Base-by-base conservation (phyloP, 352 stramenopile genomes). In the Thalassiosira exigua region DNA sequence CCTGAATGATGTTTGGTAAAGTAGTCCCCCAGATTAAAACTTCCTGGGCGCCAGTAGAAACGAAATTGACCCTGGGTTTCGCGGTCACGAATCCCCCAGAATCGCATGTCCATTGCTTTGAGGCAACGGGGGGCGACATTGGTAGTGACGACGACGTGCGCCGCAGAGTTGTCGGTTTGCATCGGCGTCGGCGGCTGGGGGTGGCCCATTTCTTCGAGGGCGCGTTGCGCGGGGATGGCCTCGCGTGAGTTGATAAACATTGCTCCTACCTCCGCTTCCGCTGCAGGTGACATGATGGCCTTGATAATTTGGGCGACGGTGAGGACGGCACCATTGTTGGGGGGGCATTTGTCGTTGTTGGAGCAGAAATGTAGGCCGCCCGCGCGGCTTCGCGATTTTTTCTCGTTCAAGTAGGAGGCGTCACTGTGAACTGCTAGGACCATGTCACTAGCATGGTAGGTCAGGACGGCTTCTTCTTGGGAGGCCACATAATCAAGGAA, bases 181-280 rank as follows among this genome's bases (percentile, higher is more conserved):
- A 85, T 71, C 3, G 66, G 52, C 14, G 81, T 88, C 0, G 21
- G 11, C 12, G 48, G 56, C 59, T 70, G 56, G 4, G 27, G 32
- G 66, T 75, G 67, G 1, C 56, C 54, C 58, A 87, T 81, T 61
- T 87, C 68, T 19, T 59, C 29, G 3, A 87, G 64, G 11, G 69
- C 27, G 17, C 41, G 26, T 22, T 77, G 64, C 1, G 83, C 62
- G 12, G 44, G 12, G 17, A 61, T 14, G 14, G 44, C 81, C 44
- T 69, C 48, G 48, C 69, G 33, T 14, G 50, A 42, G 22, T 79
- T 88, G 24, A 82, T 29, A 39, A 73, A 88, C 1, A 71, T 17
- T 14, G 56, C 72, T 1, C 60, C 74, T 30, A 61, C 11, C 65
- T 86, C 82, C 36, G 82, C 75, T 77, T 89, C 75, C 2, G 70